phyloP scores from a whole-genome alignment of 208 protist species.

The Acanthamoeba quina region DNA sequence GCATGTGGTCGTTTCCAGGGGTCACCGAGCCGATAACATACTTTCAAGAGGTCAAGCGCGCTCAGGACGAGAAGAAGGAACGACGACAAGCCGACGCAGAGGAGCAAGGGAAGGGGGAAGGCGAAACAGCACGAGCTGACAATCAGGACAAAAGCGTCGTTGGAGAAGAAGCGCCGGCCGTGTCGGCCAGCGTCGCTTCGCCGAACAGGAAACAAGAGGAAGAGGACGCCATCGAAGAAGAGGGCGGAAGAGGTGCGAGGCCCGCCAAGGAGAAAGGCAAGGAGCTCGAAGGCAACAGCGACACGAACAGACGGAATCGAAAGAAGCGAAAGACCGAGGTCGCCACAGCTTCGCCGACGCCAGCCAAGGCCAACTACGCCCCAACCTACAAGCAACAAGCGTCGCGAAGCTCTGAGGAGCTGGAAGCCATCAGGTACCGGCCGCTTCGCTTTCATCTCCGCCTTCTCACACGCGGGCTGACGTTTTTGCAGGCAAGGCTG shows the following conservation, averaged over 20 bases:
- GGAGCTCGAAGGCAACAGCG: background rate
- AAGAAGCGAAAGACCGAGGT: background rate
- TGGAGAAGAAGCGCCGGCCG: background rate
- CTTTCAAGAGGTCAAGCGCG: slow-evolving; percentile 29
- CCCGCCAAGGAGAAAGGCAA: too few relatives aligned
- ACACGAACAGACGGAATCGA: background rate
- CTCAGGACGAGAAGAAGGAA: background rate
- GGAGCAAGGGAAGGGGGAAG: background rate
- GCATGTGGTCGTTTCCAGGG: background rate
- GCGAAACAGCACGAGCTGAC: background rate
- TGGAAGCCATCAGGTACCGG: background rate
- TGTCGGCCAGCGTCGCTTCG: too few relatives aligned
- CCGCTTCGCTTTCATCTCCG: background rate
- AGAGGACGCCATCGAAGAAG: background rate
- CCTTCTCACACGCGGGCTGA: background rate
- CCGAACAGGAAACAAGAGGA: background rate
- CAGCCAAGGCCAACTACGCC: background rate
- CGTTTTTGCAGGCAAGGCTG: background rate
- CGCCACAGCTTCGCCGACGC: background rate
- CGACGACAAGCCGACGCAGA: background rate
- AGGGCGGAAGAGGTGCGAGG: background rate
- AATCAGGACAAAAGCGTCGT: background rate
- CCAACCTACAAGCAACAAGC: background rate
- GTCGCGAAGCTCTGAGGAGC: background rate
- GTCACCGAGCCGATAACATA: background rate